A percentile compares a stretch with the other conserved stretches of the same genome.
Conservation (phyloP, 2,329 filamentous ascomycete species). For the Thelonectria discophora region DNA sequence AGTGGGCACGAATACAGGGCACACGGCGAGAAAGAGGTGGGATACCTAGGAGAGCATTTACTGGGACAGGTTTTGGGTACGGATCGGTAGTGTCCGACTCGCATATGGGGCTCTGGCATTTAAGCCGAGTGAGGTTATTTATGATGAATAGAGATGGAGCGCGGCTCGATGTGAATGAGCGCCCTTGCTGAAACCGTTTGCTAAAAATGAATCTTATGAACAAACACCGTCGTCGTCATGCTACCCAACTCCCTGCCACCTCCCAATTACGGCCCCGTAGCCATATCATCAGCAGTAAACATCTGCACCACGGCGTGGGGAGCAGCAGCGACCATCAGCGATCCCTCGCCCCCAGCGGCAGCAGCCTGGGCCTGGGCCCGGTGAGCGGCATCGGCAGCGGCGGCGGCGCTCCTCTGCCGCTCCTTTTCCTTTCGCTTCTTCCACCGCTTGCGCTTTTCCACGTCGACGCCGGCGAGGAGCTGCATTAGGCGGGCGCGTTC, state of each 20-base stretch:
- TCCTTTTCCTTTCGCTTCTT: neutral
- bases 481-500: neutral
- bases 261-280: no score
- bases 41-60: neutral
- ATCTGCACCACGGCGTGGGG: no score
- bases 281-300: no score
- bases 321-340: no score
- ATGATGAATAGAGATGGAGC: neutral
- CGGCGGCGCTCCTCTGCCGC: neutral
- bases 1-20: neutral
- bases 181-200: no score
- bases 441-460: no score
- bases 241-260: no score
- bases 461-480: neutral
- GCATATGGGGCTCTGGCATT: neutral
- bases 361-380: no score
- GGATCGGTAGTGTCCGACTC: neutral
- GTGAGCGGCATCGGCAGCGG: no score
- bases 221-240: no score
- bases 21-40: neutral
- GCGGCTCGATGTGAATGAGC: neutral
- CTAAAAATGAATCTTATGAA: no score
- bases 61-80: neutral
- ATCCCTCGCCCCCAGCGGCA: no score
- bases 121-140: neutral